Conservation (phyloP, 1,284 basidiomycete species). For the Bondarzewia mesenterica region DNA sequence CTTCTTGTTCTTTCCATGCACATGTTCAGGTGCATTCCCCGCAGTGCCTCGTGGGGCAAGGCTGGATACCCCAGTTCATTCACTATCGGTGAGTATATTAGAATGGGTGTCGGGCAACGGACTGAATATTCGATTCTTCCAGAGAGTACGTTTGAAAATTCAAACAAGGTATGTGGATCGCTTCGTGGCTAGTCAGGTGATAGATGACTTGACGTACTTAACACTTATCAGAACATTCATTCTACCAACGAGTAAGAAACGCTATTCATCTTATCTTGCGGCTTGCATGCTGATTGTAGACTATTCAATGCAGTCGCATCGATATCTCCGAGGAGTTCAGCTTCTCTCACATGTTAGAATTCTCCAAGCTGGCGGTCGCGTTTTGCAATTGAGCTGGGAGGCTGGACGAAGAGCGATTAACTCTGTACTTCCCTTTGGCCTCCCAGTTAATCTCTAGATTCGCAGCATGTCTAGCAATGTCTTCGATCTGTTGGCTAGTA, state of each 20-base stretch:
- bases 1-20: slow-evolving; percentile 14
- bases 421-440: too few species aligned
- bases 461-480: neutral
- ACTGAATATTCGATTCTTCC: slow-evolving; percentile 11
- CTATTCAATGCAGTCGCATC: slow-evolving; percentile 56
- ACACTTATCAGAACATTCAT: slow-evolving; percentile 56
- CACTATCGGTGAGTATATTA: slow-evolving; percentile 58
- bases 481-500: too few species aligned
- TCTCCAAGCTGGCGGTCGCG: slow-evolving; percentile 84
- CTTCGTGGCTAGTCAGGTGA: neutral
- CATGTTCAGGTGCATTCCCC: slow-evolving; percentile 14
- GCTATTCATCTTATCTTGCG: slow-evolving; percentile 3
- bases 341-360: slow-evolving; percentile 76
- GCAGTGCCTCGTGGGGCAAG: slow-evolving; percentile 77
- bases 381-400: slow-evolving; percentile 75
- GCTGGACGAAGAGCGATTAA: slow-evolving; percentile 29
- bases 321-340: slow-evolving; percentile 85
- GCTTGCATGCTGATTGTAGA: neutral
- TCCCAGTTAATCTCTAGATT: too few species aligned
- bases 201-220: neutral
- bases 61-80: slow-evolving; percentile 81
- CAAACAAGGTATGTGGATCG: slow-evolving; percentile 41
- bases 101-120: slow-evolving; percentile 10
- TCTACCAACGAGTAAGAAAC: slow-evolving; percentile 63
- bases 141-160: slow-evolving; percentile 70